These are phyloP conservation scores for Coemansia brasiliensis DNA, from an alignment of 192 early-diverging fungal genomes.

Conservation along the genomic window DNA sequence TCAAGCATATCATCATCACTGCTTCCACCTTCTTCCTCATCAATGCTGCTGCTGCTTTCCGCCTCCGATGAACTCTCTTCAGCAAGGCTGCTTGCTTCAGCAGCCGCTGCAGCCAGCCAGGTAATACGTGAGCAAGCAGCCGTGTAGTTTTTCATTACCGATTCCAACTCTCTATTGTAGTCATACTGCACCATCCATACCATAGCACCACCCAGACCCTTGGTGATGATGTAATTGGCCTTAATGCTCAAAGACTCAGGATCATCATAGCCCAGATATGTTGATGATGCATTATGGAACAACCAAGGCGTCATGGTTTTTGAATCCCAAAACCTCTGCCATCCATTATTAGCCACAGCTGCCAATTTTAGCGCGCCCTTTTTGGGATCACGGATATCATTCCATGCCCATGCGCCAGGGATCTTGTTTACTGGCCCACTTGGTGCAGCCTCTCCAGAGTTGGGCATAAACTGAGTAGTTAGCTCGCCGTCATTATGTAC, in stretches of 20 bases:
- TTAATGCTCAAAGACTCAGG: slow-evolving; percentile 60
- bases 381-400: slow-evolving; percentile 31
- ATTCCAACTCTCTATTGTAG: slow-evolving; percentile 56
- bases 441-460: slow-evolving; percentile 27
- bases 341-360: slow-evolving; percentile 40
- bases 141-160: slow-evolving; percentile 39
- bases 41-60: background rate
- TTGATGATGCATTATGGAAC: slow-evolving; percentile 57
- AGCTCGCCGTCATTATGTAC: background rate
- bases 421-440: slow-evolving; percentile 44
- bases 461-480: slow-evolving; percentile 36
- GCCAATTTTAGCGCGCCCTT: slow-evolving; percentile 27
- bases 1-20: too few species aligned
- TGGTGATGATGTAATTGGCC: slow-evolving; percentile 51
- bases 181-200: slow-evolving; percentile 71
- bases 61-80: too few species aligned
- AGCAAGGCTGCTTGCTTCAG: too few species aligned
- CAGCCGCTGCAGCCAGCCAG: slow-evolving; percentile 1
- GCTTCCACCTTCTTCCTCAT: background rate
- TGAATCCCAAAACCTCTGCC: slow-evolving; percentile 65
- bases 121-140: slow-evolving; percentile 20
- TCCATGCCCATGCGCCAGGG: slow-evolving; percentile 46
- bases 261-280: slow-evolving; percentile 74
- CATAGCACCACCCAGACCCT: slow-evolving; percentile 67
- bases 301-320: slow-evolving; percentile 70